Percentiles rank a stretch among this genome's conserved stretches.
Evolutionary conservation across 1,284 basidiomycete genomes (phyloP).

Genomic region (Ustilago curta): DNA sequence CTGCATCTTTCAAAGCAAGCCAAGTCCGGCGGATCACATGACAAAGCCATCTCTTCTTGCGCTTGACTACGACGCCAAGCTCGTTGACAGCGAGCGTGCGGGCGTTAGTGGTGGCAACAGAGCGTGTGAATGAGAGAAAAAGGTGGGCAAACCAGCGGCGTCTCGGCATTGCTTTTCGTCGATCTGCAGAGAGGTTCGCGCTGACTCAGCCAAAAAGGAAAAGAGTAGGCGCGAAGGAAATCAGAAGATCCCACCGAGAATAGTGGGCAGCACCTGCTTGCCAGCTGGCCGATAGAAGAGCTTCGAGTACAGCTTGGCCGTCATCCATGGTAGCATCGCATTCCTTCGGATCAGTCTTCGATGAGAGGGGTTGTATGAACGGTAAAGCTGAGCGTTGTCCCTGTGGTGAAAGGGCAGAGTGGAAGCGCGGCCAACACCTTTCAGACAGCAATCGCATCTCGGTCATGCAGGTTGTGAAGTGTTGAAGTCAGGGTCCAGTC

Average conservation of each 20-base stretch:
- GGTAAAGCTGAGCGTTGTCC: no score
- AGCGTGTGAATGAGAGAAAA: background rate
- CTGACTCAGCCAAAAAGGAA: conserved; percentile 5
- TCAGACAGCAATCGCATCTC: no score
- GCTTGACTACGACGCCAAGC: background rate
- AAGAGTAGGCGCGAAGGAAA: background rate
- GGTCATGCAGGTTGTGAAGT: no score
- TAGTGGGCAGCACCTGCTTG: no score
- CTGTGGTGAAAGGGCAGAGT: no score
- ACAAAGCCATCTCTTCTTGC: background rate
- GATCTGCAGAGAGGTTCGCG: conserved; percentile 1
- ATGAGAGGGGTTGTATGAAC: no score
- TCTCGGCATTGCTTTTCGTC: background rate
- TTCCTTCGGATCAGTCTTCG: no score
- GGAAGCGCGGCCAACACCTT: no score
- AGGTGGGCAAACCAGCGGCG: background rate
- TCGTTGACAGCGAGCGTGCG: background rate
- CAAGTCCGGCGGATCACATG: conserved; percentile 2
- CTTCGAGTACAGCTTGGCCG: no score
- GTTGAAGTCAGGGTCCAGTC: no score
- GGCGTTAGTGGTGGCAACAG: background rate
- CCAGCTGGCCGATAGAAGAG: no score
- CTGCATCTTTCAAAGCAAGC: background rate
- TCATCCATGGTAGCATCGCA: no score
- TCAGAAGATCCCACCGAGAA: background rate